Evolutionary conservation across 1,139 yeast genomes (phyloP).

Genomic region (Suzukiozyma palmioleophila): DNA sequence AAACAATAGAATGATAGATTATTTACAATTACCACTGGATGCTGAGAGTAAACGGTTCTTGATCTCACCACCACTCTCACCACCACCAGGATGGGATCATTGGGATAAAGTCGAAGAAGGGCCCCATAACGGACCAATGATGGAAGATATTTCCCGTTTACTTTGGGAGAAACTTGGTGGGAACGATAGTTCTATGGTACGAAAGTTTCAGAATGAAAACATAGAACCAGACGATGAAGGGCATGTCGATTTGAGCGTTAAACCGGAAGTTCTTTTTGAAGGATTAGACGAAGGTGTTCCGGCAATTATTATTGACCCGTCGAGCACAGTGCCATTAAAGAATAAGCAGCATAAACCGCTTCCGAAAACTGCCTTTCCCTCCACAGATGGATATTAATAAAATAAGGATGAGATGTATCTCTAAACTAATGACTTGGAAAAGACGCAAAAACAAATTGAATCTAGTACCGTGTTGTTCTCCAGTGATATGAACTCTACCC

Average conservation of each 20-base stretch:
- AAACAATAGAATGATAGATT: constrained; percentile 17
- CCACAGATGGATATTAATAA: neutral
- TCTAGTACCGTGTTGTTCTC: too few species aligned
- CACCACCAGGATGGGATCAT: constrained; percentile 45
- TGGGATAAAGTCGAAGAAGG: constrained; percentile 43
- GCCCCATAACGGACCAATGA: constrained; percentile 33
- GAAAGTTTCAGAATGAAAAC: constrained; percentile 21
- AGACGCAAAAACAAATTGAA: too few species aligned
- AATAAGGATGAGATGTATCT: too few species aligned
- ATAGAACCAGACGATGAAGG: neutral
- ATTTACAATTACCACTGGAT: constrained; percentile 41
- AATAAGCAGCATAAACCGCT: neutral
- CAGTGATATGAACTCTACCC: neutral
- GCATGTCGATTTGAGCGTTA: constrained; percentile 14
- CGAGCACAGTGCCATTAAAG: constrained; percentile 6
- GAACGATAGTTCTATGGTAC: constrained; percentile 30
- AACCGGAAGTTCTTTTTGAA: constrained; percentile 37
- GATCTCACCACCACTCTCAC: constrained; percentile 46
- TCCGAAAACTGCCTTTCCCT: constrained; percentile 3
- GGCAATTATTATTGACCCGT: constrained; percentile 33
- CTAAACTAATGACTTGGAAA: too few species aligned
- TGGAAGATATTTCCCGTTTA: constrained; percentile 36
- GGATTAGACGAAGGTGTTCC: constrained; percentile 35
- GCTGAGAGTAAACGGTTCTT: constrained; percentile 36
- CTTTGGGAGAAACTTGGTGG: constrained; percentile 47